These are phyloP conservation scores for Thecaphora frezii DNA, from an alignment of 1,284 basidiomycete species.

Conservation along the genomic window DNA sequence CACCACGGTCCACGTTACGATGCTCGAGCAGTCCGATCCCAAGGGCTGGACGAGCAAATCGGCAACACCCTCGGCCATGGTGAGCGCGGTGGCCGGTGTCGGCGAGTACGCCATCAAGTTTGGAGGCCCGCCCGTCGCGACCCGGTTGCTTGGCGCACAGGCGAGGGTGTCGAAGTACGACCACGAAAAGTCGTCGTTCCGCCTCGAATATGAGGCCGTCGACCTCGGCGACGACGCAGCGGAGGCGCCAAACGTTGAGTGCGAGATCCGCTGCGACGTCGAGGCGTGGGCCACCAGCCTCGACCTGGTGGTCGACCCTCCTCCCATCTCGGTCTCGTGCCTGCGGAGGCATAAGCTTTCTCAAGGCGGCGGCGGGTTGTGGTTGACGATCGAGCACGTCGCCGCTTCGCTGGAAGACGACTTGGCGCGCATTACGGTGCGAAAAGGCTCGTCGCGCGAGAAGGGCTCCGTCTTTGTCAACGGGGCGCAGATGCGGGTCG, in stretches of 20 bases:
- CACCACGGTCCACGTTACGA: slow-evolving; percentile 87
- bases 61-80: slow-evolving; percentile 84
- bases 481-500: slow-evolving; percentile 81
- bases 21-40: slow-evolving; percentile 95
- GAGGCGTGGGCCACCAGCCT: slow-evolving; percentile 86
- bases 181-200: slow-evolving; percentile 78
- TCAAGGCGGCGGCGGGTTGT: slow-evolving; percentile 86
- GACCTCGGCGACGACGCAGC: slow-evolving; percentile 12
- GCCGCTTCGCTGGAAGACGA: slow-evolving; percentile 73
- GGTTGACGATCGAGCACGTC: slow-evolving; percentile 91
- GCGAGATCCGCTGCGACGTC: slow-evolving; percentile 89
- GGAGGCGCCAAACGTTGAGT: slow-evolving; percentile 71
- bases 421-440: slow-evolving; percentile 68
- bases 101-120: slow-evolving; percentile 90
- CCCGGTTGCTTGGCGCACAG: slow-evolving; percentile 77
- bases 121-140: slow-evolving; percentile 87
- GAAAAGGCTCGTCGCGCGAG: slow-evolving; percentile 69
- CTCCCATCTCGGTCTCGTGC: slow-evolving; percentile 80
- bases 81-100: slow-evolving; percentile 72
- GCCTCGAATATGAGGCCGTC: slow-evolving; percentile 78
- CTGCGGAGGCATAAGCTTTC: slow-evolving; percentile 85
- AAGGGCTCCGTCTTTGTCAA: slow-evolving; percentile 84
- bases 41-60: slow-evolving; percentile 96
- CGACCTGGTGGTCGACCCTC: slow-evolving; percentile 90
- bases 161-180: slow-evolving; percentile 78